Base-by-base conservation (phyloP, 305 asterid genomes). In the Solanum hybrid region DNA sequence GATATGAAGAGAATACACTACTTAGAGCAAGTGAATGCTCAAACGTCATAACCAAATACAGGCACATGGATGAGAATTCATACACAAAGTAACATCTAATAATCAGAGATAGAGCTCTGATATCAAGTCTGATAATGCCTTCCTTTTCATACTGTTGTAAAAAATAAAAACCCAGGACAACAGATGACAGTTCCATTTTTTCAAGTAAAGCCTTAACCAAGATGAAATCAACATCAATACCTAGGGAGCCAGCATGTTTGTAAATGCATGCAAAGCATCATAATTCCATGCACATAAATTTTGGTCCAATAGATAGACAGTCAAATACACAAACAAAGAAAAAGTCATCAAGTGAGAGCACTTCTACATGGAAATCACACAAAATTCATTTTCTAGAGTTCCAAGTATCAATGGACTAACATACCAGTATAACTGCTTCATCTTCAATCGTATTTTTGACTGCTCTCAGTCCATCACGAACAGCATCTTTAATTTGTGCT, bases 401-500 rank as follows among this genome's bases (percentile, higher is more conserved):
- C 31, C 75, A 31, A 12, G 39, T 42, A 90, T 2, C 83, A 67
- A 74, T 71, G 74, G 77, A 35, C 88, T 83, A 77, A 89, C 99
- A 93, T 93, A 97, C 99, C 37, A 96, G 94, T 89, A 97, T 95
- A 92, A 97, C 95, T 82, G 99, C 95, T 94, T 97, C 99, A 94
- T 98, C 99, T 94, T 96, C 99, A 88, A 97, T 93, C 12, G 99
- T 98, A 92, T 98, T 98, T 91, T 98, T 98, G 90, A 98, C 98
- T 71, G 98, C 93, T 92, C 99, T 94, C 89, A 98, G 93, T 83
- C 99, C 99, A 93, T 98, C 99, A 90, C 99, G 98, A 89, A 98
- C 94, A 67, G 99, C 99, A 95, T 98, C 99, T 96, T 98, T 98
- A 89, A 98, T 98, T 93, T 98, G 99, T 92, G 99, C 99, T 92